Base-by-base conservation (phyloP, 1,139 yeast genomes). In the Blastobotrys raffinosifermentans region DNA sequence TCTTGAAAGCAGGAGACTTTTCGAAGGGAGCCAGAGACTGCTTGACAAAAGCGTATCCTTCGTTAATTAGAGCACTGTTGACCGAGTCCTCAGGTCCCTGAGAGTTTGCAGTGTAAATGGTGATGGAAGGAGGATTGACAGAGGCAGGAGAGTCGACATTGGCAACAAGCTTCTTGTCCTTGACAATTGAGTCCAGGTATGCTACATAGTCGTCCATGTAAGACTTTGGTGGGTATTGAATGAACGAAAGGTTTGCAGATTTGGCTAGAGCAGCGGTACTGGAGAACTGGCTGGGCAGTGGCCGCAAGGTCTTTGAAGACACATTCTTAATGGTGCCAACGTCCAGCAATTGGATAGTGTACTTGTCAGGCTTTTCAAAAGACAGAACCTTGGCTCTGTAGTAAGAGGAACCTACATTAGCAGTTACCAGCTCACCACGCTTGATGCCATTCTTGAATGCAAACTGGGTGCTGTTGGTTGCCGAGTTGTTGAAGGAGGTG, bases 1-100 rank as follows among this genome's bases (percentile, higher is more conserved):
- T 32, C 30, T 39, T 42, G 51, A 50, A 49, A 2, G 48, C 43
- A 37, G 67, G 63, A 7, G 64, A 52, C 3, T 59, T 59, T 25
- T 67, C 69, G 56, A 63, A 64, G 11, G 63, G 57, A 1, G 52
- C 46, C 20, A 66, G 53, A 32, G 57, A 57, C 43, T 66, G 61
- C 40, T 73, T 73, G 29, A 81, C 80, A 39, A 79, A 67, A 2
- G 76, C 91, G 66, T 72, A 75, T 16, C 93, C 94, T 37, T 73
- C 73, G 44, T 67, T 61, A 19, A 82, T 77, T 50, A 83, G 60
- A 39, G 75, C 73, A 47, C 69, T 69, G 61, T 82, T 83, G 48
- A 83, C 68, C 27, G 86, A 74, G 58, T 77, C 80, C 11, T 67
- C 60, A 4, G 80, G 67, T 40, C 80, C 79, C 42, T 63, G 64